phyloP scores from a whole-genome alignment of 2,329 filamentous ascomycete genomes.

The Stemphylium vesicarium region DNA sequence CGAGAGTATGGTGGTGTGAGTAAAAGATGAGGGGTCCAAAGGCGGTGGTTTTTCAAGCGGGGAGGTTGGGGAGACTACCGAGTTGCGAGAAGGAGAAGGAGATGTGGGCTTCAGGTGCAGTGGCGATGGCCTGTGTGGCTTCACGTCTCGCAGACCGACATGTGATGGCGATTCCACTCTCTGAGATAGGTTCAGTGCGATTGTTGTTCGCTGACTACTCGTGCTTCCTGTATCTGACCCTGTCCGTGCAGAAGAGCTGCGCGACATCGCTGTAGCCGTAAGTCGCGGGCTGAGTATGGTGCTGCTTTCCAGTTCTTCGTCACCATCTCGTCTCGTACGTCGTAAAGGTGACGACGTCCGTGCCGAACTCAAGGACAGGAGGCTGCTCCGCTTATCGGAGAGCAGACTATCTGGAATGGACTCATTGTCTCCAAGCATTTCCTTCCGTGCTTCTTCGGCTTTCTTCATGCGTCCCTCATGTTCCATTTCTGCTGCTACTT shows the following conservation, averaged over 20 bases:
- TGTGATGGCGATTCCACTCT: slow-evolving; percentile 34
- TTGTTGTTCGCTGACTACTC: slow-evolving; percentile 44
- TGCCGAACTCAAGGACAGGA: slow-evolving; percentile 33
- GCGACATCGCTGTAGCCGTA: slow-evolving; percentile 22
- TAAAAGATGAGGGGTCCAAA: slow-evolving; percentile 32
- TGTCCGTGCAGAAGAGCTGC: slow-evolving; percentile 37
- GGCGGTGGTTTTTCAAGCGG: slow-evolving; percentile 23
- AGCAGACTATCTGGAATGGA: slow-evolving; percentile 36
- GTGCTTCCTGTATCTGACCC: slow-evolving; percentile 45
- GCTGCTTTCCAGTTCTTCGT: slow-evolving; percentile 39
- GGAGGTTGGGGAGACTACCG: slow-evolving; percentile 24
- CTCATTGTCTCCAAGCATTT: slow-evolving; percentile 41
- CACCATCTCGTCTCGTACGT: slow-evolving; percentile 26
- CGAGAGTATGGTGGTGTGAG: slow-evolving; percentile 64
- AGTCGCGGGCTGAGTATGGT: slow-evolving; percentile 38
- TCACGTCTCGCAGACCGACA: slow-evolving; percentile 24
- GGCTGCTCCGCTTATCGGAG: slow-evolving; percentile 41
- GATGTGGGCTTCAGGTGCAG: slow-evolving; percentile 43
- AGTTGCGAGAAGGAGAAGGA: slow-evolving; percentile 34
- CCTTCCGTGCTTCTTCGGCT: slow-evolving; percentile 35
- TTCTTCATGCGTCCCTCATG: slow-evolving; percentile 41
- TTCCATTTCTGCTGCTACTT: slow-evolving; percentile 76
- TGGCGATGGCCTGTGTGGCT: slow-evolving; percentile 41
- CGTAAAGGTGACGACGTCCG: slow-evolving; percentile 42
- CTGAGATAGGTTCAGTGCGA: slow-evolving; percentile 32